phyloP scores from a whole-genome alignment of 2,329 filamentous ascomycete genomes.

The Aciculosporium take region DNA sequence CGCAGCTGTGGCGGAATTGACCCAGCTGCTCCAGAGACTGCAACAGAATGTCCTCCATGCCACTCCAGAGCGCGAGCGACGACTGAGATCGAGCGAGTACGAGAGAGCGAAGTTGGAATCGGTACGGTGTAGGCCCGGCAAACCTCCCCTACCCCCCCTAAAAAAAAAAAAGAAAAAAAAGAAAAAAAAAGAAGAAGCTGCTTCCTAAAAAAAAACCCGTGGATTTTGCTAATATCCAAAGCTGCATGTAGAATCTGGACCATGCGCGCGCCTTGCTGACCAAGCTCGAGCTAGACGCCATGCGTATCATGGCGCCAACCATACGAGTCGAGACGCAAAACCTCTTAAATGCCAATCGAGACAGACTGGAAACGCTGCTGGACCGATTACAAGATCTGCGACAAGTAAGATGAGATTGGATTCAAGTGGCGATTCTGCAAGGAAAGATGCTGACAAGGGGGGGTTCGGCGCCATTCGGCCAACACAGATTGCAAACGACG shows the following conservation, averaged over 20 bases:
- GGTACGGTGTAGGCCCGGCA: no score
- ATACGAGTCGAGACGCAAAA: conserved; percentile 47
- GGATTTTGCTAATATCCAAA: not conserved
- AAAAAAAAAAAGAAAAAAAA: not conserved
- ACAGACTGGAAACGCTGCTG: conserved; percentile 49
- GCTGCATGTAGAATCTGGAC: conserved; percentile 47
- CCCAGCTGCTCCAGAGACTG: conserved; percentile 49
- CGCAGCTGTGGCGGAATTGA: conserved; percentile 34
- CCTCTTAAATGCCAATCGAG: conserved; percentile 50
- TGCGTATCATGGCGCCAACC: conserved; percentile 41
- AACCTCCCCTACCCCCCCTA: no score
- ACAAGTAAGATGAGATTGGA: conserved; percentile 30
- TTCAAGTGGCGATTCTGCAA: not conserved
- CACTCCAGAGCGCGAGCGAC: conserved; percentile 42
- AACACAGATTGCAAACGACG: conserved; percentile 20
- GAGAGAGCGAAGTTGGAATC: conserved; percentile 37
- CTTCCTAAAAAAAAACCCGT: not conserved
- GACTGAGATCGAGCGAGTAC: conserved; percentile 46
- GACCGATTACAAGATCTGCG: conserved; percentile 55
- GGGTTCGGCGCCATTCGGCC: no score
- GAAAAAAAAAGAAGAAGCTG: not conserved
- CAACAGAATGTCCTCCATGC: conserved; percentile 50
- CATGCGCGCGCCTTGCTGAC: conserved; percentile 56
- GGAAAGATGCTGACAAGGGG: conserved; percentile 7
- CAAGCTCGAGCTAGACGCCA: conserved; percentile 54